A percentile compares a stretch with the other conserved stretches of the same genome.
Evolutionary conservation across 169 alveolate species (phyloP).

Genomic region (Eimeria necatrix): DNA sequence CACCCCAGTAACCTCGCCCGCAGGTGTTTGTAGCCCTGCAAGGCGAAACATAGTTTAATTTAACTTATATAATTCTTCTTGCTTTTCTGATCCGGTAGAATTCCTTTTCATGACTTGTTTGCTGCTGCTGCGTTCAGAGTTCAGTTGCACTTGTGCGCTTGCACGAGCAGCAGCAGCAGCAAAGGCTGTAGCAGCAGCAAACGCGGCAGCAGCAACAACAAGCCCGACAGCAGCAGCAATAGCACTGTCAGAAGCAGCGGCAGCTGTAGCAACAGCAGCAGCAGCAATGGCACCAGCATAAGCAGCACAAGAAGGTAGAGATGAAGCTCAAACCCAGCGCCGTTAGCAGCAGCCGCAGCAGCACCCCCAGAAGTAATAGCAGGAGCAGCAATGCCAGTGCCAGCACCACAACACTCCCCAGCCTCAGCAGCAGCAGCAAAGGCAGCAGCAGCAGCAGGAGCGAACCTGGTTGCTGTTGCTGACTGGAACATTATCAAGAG

Average conservation of each 20-base stretch:
- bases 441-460: not conserved
- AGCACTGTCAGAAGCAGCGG: not conserved
- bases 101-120: too few relatives aligned
- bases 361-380: too few relatives aligned
- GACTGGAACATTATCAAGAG: conserved; percentile 44
- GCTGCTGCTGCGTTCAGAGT: too few relatives aligned
- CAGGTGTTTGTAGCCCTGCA: conserved; percentile 68
- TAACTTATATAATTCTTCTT: too few relatives aligned
- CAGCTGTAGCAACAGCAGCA: not conserved
- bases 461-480: conserved; percentile 7
- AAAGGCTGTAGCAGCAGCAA: not conserved
- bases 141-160: too few relatives aligned
- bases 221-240: not conserved
- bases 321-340: too few relatives aligned
- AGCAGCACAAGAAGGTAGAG: too few relatives aligned
- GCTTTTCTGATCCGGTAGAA: too few relatives aligned
- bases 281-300: too few relatives aligned
- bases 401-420: not conserved
- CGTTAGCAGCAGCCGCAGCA: too few relatives aligned
- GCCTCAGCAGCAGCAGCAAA: not conserved
- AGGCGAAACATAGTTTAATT: too few relatives aligned
- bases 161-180: not conserved
- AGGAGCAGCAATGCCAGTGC: not conserved
- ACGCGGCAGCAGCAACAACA: not conserved
- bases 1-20: conserved; percentile 59